phyloP scores from a whole-genome alignment of 768 basidiomycete species.

The Termitomyces sp. region DNA sequence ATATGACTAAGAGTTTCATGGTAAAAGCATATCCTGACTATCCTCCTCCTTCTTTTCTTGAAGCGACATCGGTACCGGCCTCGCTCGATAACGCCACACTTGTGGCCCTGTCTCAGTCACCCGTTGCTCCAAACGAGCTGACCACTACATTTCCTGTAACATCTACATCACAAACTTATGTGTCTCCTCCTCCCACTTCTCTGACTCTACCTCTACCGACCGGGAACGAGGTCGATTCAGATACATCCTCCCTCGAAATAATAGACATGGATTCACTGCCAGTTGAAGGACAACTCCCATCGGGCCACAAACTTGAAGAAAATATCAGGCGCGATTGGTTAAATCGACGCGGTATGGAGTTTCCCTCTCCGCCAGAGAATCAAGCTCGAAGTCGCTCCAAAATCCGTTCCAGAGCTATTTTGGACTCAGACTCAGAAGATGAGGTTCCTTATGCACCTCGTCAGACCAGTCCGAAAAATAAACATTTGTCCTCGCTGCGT shows the following conservation, averaged over 20 bases:
- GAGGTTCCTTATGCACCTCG: slow-evolving; percentile 5
- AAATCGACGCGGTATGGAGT: slow-evolving; percentile 25
- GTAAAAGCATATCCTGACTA: slow-evolving; percentile 49
- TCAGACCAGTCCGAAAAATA: slow-evolving; percentile 25
- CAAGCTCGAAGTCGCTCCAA: slow-evolving; percentile 22
- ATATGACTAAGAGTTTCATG: neutral
- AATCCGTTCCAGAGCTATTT: slow-evolving; percentile 24
- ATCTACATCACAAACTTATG: neutral
- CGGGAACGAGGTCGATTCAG: slow-evolving; percentile 7
- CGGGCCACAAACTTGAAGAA: slow-evolving; percentile 34
- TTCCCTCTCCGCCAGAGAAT: slow-evolving; percentile 20
- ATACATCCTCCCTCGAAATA: slow-evolving; percentile 39
- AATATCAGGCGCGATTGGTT: slow-evolving; percentile 29
- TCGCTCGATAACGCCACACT: slow-evolving; percentile 33
- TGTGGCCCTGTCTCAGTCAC: slow-evolving; percentile 17
- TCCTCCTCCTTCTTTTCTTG: slow-evolving; percentile 72
- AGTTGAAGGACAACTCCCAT: slow-evolving; percentile 27
- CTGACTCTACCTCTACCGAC: neutral
- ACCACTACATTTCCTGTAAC: slow-evolving; percentile 4
- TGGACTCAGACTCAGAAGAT: slow-evolving; percentile 23
- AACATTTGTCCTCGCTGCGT: slow-evolving; percentile 39
- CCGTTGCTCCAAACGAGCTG: slow-evolving; percentile 1
- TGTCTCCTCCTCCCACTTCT: neutral
- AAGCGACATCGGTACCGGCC: slow-evolving; percentile 47
- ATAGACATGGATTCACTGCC: slow-evolving; percentile 40